phyloP scores from a whole-genome alignment of 371 early-diverging fungal genomes.

The Circinella umbellata region DNA sequence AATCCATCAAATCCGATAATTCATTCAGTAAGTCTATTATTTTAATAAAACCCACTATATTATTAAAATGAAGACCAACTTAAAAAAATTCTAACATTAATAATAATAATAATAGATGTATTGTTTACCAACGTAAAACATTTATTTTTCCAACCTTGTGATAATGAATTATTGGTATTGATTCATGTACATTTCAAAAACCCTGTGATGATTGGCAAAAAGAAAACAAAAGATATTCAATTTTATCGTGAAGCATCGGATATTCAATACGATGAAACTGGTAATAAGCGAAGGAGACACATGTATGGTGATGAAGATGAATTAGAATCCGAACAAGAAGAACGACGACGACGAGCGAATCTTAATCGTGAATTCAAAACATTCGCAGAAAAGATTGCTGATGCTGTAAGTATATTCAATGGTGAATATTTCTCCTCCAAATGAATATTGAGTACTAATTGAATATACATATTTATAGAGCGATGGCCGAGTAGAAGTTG shows the following conservation, averaged over 20 bases:
- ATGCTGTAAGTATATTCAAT: constrained; percentile 57
- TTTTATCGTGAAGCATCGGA: constrained; percentile 98
- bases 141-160: constrained; percentile 98
- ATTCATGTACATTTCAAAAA: constrained; percentile 97
- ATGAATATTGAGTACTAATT: neutral
- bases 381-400: constrained; percentile 94
- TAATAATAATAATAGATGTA: constrained; percentile 61
- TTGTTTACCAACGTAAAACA: constrained; percentile 98
- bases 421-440: too few relatives aligned
- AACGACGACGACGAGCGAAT: constrained; percentile 82
- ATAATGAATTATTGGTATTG: constrained; percentile 93
- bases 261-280: constrained; percentile 96
- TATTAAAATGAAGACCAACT: neutral
- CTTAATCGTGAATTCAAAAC: constrained; percentile 95
- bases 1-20: constrained; percentile 82
- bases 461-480: constrained; percentile 44
- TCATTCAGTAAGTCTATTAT: constrained; percentile 65
- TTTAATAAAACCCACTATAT: neutral
- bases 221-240: constrained; percentile 99
- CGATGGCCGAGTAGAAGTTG: constrained; percentile 86
- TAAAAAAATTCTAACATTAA: neutral
- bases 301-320: constrained; percentile 98
- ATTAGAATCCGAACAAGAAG: constrained; percentile 94
- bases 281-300: constrained; percentile 90
- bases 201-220: constrained; percentile 97